These are phyloP conservation scores for Microsporum audouinii DNA, from an alignment of 2,329 filamentous ascomycete genomes.

Conservation along the genomic window DNA sequence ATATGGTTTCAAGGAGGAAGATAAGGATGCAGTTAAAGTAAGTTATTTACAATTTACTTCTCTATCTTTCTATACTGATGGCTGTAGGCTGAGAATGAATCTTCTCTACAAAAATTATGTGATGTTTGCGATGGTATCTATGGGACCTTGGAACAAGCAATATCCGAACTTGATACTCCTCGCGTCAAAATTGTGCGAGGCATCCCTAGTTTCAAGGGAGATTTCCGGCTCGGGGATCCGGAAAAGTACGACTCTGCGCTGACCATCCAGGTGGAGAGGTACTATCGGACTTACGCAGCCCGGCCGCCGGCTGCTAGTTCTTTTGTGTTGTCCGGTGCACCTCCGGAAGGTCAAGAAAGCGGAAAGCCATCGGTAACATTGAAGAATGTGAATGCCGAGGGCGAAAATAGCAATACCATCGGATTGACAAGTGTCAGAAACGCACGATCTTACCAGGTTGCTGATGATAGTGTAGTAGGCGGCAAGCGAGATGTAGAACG, in stretches of 20 bases:
- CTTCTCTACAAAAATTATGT: conserved; percentile 51
- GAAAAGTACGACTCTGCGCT: conserved; percentile 62
- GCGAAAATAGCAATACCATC: conserved; percentile 27
- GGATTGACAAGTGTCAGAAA: conserved; percentile 61
- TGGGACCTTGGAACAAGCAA: conserved; percentile 77
- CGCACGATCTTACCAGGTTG: conserved; percentile 68
- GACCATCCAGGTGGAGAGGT: conserved; percentile 77
- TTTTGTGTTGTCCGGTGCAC: conserved; percentile 49
- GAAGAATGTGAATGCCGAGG: conserved; percentile 22
- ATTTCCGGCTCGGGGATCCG: conserved; percentile 67
- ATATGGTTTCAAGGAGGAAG: conserved; percentile 83
- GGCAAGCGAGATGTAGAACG: conserved; percentile 71
- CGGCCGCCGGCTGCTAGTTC: conserved; percentile 63
- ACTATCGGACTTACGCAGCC: conserved; percentile 72
- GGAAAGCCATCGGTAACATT: conserved; percentile 45
- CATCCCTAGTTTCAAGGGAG: conserved; percentile 67
- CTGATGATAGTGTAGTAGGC: conserved; percentile 60
- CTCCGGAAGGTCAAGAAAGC: conserved; percentile 36
- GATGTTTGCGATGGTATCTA: conserved; percentile 60
- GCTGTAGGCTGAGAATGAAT: conserved; percentile 57
- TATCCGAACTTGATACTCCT: conserved; percentile 67
- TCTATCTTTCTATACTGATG: conserved; percentile 1
- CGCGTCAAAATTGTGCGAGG: conserved; percentile 64
- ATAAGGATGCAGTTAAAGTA: conserved; percentile 63
- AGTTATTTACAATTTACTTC: not conserved